Conservation (phyloP, 2,329 filamentous ascomycete genomes). For the Penicillium sp. region DNA sequence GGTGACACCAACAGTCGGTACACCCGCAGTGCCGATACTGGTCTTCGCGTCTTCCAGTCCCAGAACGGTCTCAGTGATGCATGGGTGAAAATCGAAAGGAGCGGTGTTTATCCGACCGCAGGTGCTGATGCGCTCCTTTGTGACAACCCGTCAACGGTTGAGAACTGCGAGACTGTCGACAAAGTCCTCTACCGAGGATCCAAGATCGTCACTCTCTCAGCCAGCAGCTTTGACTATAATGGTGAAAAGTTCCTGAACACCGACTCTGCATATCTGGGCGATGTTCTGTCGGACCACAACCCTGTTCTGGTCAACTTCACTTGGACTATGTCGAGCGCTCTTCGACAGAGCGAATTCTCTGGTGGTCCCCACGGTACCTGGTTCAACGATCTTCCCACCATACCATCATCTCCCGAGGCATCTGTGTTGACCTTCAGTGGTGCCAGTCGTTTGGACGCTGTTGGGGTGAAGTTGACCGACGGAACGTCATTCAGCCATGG, state of each 20-base stretch:
- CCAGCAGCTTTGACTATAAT: conserved; percentile 56
- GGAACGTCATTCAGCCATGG: conserved; percentile 60
- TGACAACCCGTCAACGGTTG: conserved; percentile 61
- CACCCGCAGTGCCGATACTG: conserved; percentile 60
- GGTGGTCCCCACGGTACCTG: conserved; percentile 47
- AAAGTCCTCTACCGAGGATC: conserved; percentile 60
- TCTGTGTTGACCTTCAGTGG: conserved; percentile 55
- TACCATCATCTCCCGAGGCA: conserved; percentile 39
- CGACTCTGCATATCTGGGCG: conserved; percentile 46
- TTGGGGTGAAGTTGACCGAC: conserved; percentile 56
- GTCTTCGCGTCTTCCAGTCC: conserved; percentile 57
- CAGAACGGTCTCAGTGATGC: conserved; percentile 62
- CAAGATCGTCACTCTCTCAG: conserved; percentile 59
- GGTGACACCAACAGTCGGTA: conserved; percentile 72
- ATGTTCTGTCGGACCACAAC: conserved; percentile 68
- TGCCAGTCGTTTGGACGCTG: conserved; percentile 57
- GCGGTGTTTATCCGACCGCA: conserved; percentile 54
- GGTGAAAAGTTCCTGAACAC: conserved; percentile 64
- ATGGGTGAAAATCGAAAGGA: conserved; percentile 63
- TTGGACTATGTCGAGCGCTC: conserved; percentile 57
- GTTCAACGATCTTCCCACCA: conserved; percentile 61
- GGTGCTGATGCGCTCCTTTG: conserved; percentile 54
- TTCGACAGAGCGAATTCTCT: conserved; percentile 45
- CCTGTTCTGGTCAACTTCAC: conserved; percentile 53
- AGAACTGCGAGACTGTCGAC: conserved; percentile 69